Conservation (phyloP, 495 filamentous ascomycete species). For the Aspergillus taichungensis region DNA sequence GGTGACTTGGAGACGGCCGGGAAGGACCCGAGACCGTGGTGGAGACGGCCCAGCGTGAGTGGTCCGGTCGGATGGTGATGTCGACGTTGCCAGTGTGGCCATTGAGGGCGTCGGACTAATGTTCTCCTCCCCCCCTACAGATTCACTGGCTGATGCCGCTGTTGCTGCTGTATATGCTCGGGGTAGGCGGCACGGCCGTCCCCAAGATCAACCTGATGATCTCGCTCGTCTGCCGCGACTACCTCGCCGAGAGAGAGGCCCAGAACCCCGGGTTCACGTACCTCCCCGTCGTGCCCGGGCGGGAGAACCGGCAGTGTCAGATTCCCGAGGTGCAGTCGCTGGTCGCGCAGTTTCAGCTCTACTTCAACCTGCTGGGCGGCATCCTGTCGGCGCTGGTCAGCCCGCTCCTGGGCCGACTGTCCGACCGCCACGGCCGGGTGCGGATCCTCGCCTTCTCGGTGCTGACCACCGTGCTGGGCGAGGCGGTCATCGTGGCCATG, state of each 20-base stretch:
- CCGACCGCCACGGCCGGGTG: slow-evolving; percentile 81
- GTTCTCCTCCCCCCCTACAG: no score
- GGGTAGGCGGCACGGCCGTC: slow-evolving; percentile 73
- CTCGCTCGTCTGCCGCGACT: slow-evolving; percentile 68
- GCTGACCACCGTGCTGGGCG: slow-evolving; percentile 56
- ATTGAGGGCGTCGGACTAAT: slow-evolving; percentile 6
- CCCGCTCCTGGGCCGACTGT: slow-evolving; percentile 75
- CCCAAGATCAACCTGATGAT: slow-evolving; percentile 76
- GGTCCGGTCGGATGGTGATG: no score
- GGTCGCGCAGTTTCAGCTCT: slow-evolving; percentile 70
- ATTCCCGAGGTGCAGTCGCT: slow-evolving; percentile 60
- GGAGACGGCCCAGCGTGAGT: slow-evolving; percentile 12
- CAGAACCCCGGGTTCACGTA: slow-evolving; percentile 51
- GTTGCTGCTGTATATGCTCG: slow-evolving; percentile 67
- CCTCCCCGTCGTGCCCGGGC: slow-evolving; percentile 55
- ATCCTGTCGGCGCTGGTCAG: slow-evolving; percentile 64
- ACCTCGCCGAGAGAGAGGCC: slow-evolving; percentile 53
- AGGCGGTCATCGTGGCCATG: slow-evolving; percentile 67
- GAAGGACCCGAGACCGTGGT: not conserved
- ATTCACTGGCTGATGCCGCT: slow-evolving; percentile 78
- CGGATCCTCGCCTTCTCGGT: slow-evolving; percentile 58
- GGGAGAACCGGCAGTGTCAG: slow-evolving; percentile 64
- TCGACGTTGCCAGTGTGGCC: not conserved
- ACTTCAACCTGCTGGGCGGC: slow-evolving; percentile 61
- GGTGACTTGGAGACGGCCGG: not conserved